Base-by-base conservation (phyloP, 1,284 basidiomycete genomes). In the Naganishia albida region DNA sequence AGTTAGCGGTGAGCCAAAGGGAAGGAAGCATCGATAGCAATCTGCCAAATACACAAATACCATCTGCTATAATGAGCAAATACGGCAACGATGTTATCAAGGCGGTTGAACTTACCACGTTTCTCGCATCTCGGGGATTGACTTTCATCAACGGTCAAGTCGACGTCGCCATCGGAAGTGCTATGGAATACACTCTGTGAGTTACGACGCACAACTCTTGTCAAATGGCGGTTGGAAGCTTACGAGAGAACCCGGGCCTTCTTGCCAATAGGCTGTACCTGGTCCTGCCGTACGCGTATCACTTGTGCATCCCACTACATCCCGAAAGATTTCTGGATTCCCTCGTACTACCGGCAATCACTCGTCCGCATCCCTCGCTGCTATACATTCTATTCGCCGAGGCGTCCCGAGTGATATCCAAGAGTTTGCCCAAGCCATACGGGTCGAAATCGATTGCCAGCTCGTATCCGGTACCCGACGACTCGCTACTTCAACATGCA, bases 351-450 rank as follows among this genome's bases (percentile, higher is more conserved):
- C 67, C 71, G 2, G 66, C 73, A 39, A 53, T 64, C 1, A 44
- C 34, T 18, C 70, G 75, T 25, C 75, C 75, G 16, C 75, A 74
- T 62, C 74, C 75, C 0, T 71, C 75, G 15, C 57, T 76, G 1
- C 66, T 76, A 34, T 74, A 75, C 64, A 70, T 74, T 25, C 62
- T 76, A 7, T 76, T 74, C 53, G 67, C 72, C n/a, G 72, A 75
- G 53, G 72, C 72, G 3, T 69, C 72, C 16, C 49, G 67, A 7
- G 59, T 72, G 12, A 51, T 76, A 18, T 70, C 71, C 38, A 60
- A 63, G 7, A 46, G 53, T 12, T 59, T 66, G 1, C 65, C 65
- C 2, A 38, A 40, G n/a, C 52, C 53, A 25, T 71, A 72, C 2
- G 25, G 54, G 2, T 70, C 72, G 0, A 42, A 20, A 20, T 53